Evolutionary conservation across 495 filamentous ascomycete genomes (phyloP).

Genomic region (Aspergillus haitiensis): DNA sequence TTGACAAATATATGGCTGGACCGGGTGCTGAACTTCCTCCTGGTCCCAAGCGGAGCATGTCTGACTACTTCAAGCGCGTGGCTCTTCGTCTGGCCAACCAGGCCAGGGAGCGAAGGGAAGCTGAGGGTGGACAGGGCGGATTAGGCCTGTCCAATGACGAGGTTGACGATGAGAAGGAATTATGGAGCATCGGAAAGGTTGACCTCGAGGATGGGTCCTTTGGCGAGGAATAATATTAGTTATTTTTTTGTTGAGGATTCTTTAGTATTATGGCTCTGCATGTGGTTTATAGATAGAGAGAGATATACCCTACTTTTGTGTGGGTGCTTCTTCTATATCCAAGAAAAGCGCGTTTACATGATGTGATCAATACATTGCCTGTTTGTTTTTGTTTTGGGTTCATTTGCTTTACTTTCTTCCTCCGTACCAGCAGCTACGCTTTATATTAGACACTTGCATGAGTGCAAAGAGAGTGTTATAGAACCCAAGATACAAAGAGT

Average conservation of each 20-base stretch:
- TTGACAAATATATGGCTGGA: conserved; percentile 83
- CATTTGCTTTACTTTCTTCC: no score
- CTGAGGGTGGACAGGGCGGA: conserved; percentile 84
- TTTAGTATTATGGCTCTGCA: conserved; percentile 21
- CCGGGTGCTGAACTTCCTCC: conserved; percentile 60
- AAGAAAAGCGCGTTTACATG: conserved; percentile 11
- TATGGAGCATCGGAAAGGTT: conserved; percentile 92
- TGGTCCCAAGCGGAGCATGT: conserved; percentile 82
- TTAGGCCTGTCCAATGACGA: conserved; percentile 85
- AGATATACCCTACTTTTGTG: conserved; percentile 20
- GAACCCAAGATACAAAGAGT: no score
- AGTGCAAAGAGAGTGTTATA: no score
- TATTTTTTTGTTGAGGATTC: conserved; percentile 12
- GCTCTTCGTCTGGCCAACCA: conserved; percentile 78
- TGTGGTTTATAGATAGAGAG: conserved; percentile 22
- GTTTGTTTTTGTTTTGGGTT: no score
- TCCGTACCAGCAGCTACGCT: no score
- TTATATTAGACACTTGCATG: no score
- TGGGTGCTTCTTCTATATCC: conserved; percentile 15
- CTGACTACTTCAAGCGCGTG: conserved; percentile 95
- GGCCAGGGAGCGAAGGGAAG: conserved; percentile 82
- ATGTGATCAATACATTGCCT: background rate
- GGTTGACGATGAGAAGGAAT: conserved; percentile 87
- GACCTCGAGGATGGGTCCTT: conserved; percentile 73
- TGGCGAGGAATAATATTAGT: conserved; percentile 38